Percentiles rank a stretch among this genome's conserved stretches.
These are phyloP conservation scores for Quercus rubra DNA, from an alignment of 306 rosid genomes.

Conservation along the genomic window DNA sequence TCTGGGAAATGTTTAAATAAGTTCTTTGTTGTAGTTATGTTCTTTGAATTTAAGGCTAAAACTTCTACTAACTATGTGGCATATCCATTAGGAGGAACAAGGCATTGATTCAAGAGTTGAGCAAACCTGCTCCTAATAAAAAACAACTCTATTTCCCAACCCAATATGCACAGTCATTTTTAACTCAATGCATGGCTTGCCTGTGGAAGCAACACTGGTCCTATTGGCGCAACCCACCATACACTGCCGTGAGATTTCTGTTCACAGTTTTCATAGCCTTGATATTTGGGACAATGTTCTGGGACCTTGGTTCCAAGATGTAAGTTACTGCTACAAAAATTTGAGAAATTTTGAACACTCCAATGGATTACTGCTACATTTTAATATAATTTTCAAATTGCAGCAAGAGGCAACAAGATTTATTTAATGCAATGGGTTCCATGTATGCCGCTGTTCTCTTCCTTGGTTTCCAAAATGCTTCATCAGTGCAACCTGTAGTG, in stretches of 20 bases:
- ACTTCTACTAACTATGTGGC: neutral
- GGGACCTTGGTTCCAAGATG: conserved; percentile 47
- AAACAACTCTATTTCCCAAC: conserved; percentile 34
- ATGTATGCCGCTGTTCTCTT: conserved; percentile 40
- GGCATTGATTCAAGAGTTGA: conserved; percentile 24
- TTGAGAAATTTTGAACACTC: neutral
- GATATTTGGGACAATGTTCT: conserved; percentile 43
- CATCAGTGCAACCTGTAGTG: conserved; percentile 47
- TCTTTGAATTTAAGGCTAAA: neutral
- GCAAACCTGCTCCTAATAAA: conserved; percentile 31
- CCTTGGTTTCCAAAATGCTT: conserved; percentile 40
- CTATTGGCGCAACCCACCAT: conserved; percentile 42
- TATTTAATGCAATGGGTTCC: conserved; percentile 47
- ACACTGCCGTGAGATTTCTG: conserved; percentile 33
- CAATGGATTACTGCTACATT: neutral
- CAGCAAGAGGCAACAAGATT: conserved; percentile 31
- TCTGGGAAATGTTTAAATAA: neutral
- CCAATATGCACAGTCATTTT: conserved; percentile 28
- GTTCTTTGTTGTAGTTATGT: neutral
- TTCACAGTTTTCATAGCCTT: conserved; percentile 28
- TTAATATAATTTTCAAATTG: neutral
- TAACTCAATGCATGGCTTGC: conserved; percentile 32
- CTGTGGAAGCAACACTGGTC: conserved; percentile 51
- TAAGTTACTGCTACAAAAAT: neutral
- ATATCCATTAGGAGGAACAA: conserved; percentile 38